Conservation (phyloP, 2,329 filamentous ascomycete genomes). For the Xylogone sp. region DNA sequence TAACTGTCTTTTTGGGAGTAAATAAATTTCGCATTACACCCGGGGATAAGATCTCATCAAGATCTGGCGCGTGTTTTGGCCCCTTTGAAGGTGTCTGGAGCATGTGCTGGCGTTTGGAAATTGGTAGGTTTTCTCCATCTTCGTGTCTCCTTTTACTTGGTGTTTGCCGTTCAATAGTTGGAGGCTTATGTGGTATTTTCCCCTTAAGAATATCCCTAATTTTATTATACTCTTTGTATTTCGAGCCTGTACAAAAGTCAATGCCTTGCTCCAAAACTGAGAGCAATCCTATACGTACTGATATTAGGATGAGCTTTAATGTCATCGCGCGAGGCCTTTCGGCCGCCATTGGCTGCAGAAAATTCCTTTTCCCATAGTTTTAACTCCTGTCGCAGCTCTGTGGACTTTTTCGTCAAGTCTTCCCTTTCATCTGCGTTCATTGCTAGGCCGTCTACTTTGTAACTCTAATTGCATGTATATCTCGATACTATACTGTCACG, state of each 20-base stretch:
- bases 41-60: conserved; percentile 50
- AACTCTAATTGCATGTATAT: neutral
- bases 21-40: conserved; percentile 56
- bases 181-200: conserved; percentile 37
- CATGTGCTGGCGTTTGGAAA: conserved; percentile 47
- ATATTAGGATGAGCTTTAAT: conserved; percentile 72
- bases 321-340: conserved; percentile 68
- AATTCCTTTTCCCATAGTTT: conserved; percentile 74
- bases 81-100: conserved; percentile 36
- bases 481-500: neutral
- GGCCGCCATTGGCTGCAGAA: conserved; percentile 56
- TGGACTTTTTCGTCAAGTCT: conserved; percentile 30
- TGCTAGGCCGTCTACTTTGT: neutral
- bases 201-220: conserved; percentile 56
- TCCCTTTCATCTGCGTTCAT: conserved; percentile 22
- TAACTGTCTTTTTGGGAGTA: conserved; percentile 55
- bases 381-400: conserved; percentile 60
- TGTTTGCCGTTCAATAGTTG: conserved; percentile 25
- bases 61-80: conserved; percentile 29
- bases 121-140: conserved; percentile 37
- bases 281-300: conserved; percentile 43
- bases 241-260: conserved; percentile 28
- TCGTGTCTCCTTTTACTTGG: conserved; percentile 32
- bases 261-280: conserved; percentile 42
- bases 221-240: conserved; percentile 75